Percentiles rank a stretch among this genome's conserved stretches.
These are phyloP conservation scores for Torrubiellomyces zombiae DNA, from an alignment of 2,329 filamentous ascomycete genomes.

Conservation along the genomic window DNA sequence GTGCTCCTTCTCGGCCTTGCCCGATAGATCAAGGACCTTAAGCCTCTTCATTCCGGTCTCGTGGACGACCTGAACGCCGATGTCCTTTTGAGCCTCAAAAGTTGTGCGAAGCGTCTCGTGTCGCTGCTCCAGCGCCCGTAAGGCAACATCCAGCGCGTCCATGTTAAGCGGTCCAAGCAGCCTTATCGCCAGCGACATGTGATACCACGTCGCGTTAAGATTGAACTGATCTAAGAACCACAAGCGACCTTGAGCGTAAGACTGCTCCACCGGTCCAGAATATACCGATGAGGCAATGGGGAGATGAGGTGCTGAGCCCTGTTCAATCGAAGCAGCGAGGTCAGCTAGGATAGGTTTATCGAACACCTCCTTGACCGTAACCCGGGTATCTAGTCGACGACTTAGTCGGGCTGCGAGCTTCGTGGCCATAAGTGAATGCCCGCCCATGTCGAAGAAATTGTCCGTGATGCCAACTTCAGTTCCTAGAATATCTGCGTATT, in stretches of 20 bases:
- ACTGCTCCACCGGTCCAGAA: slow-evolving; percentile 3
- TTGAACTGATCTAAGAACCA: slow-evolving; percentile 5
- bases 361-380: not conserved
- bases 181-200: slow-evolving; percentile 3
- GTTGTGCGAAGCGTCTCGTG: slow-evolving; percentile 4
- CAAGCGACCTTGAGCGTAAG: slow-evolving; percentile 4
- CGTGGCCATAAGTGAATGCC: not conserved
- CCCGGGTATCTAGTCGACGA: not conserved
- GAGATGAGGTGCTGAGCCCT: not conserved
- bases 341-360: slow-evolving; percentile 2
- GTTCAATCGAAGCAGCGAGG: slow-evolving; percentile 1
- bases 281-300: no score
- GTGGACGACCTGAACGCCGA: slow-evolving; percentile 1
- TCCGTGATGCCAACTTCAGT: not conserved
- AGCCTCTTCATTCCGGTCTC: not conserved
- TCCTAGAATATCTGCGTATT: not conserved
- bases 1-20: not conserved
- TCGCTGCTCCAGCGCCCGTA: slow-evolving; percentile 2
- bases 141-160: slow-evolving; percentile 1
- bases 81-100: not conserved
- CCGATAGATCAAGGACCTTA: not conserved
- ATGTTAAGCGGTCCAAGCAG: slow-evolving; percentile 1
- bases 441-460: not conserved
- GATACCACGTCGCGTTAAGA: slow-evolving; percentile 3
- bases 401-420: slow-evolving; percentile 1